Evolutionary conservation across 176 grass and related monocot genomes (phyloP).

Genomic region (Urochloa ruziziensis): DNA sequence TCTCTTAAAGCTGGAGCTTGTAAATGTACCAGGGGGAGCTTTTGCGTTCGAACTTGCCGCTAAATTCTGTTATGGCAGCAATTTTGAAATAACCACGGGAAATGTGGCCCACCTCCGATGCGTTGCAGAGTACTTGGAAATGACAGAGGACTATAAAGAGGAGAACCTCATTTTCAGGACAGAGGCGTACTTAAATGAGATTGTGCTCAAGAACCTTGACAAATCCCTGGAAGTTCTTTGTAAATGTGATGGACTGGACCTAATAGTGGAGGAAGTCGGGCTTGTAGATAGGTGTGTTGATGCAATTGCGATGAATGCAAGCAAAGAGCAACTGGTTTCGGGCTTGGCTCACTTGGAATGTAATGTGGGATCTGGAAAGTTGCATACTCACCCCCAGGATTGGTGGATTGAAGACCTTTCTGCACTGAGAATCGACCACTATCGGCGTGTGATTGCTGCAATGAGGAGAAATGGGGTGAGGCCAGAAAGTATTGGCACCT

Average conservation of each 20-base stretch:
- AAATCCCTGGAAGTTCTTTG: conserved; percentile 63
- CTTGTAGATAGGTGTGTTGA: conserved; percentile 71
- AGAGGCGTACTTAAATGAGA: conserved; percentile 59
- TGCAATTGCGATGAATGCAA: conserved; percentile 62
- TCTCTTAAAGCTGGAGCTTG: conserved; percentile 53
- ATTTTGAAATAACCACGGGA: conserved; percentile 63
- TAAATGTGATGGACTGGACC: conserved; percentile 59
- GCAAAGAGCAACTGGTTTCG: conserved; percentile 58
- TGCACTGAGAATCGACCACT: conserved; percentile 64
- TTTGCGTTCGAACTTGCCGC: conserved; percentile 70
- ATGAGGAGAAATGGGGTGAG: conserved; percentile 75
- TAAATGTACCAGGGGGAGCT: conserved; percentile 63
- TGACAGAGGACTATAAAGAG: conserved; percentile 69
- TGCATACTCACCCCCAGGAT: conserved; percentile 47
- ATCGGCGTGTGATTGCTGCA: conserved; percentile 63
- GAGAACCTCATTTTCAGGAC: conserved; percentile 71
- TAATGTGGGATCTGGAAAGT: conserved; percentile 39
- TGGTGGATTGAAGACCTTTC: conserved; percentile 94
- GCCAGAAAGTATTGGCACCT: conserved; percentile 64
- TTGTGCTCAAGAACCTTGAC: conserved; percentile 60
- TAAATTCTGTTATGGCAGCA: conserved; percentile 80
- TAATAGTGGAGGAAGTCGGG: conserved; percentile 52
- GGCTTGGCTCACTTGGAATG: conserved; percentile 53
- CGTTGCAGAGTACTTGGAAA: conserved; percentile 73
- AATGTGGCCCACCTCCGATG: conserved; percentile 79